These are phyloP conservation scores for Penicillium lagena DNA, from an alignment of 495 filamentous ascomycete genomes.

Conservation along the genomic window DNA sequence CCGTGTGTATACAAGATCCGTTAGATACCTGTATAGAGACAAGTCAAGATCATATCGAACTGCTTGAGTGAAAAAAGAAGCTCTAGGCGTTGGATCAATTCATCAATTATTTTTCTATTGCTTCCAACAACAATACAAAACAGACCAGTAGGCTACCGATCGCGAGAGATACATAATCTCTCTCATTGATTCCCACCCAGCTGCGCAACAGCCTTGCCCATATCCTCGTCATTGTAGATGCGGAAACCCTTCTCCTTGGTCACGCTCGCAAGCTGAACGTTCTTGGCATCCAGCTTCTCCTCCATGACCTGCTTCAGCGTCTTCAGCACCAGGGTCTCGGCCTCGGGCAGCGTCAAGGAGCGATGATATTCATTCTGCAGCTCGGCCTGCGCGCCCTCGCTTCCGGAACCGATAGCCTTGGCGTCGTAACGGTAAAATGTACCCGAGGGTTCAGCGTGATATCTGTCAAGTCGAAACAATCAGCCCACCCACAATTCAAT, in stretches of 20 bases:
- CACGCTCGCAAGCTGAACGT: constrained; percentile 95
- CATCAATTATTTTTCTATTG: constrained; percentile 22
- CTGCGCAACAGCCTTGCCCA: constrained; percentile 81
- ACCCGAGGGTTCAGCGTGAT: constrained; percentile 94
- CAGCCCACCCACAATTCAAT: background rate
- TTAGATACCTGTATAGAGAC: constrained; percentile 26
- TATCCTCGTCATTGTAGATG: constrained; percentile 96
- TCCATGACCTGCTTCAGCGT: constrained; percentile 99
- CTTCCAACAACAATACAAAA: constrained; percentile 10
- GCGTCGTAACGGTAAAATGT: constrained; percentile 99
- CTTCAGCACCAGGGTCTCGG: constrained; percentile 92
- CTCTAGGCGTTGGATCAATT: constrained; percentile 2
- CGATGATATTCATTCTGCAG: constrained; percentile 98
- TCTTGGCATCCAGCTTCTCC: constrained; percentile 97
- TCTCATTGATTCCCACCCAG: constrained; percentile 43
- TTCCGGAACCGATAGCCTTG: constrained; percentile 95
- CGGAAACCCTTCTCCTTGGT: constrained; percentile 96
- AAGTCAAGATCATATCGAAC: too few relatives aligned
- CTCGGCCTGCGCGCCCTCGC: constrained; percentile 94
- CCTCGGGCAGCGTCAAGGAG: constrained; percentile 87
- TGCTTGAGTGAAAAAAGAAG: background rate
- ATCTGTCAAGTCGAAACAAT: constrained; percentile 39
- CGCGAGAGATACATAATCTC: background rate
- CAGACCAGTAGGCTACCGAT: background rate
- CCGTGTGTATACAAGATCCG: constrained; percentile 96